Percentiles rank a stretch among this genome's conserved stretches.
Conservation (phyloP, 2,329 filamentous ascomycete species). For the Neopestalotiopsis sp. region DNA sequence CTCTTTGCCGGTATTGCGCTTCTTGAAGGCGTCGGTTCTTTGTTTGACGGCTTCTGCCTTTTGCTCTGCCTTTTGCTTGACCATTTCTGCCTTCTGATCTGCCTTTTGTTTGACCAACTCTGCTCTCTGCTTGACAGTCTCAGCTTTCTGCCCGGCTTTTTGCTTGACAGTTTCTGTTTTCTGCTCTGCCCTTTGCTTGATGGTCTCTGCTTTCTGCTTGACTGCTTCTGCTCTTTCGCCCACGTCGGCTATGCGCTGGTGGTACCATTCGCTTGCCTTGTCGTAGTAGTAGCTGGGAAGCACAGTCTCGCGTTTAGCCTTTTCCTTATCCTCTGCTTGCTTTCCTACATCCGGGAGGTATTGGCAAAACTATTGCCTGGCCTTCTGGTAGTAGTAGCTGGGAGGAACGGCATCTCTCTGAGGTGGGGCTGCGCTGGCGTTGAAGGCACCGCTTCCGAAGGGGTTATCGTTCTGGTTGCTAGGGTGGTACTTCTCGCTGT, state of each 20-base stretch:
- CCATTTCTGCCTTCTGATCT: not conserved
- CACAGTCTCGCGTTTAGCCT: no score
- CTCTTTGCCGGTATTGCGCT: not conserved
- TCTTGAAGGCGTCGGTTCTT: not conserved
- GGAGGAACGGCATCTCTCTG: not conserved
- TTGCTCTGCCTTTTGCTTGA: no score
- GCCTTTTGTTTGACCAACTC: not conserved
- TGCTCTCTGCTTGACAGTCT: no score
- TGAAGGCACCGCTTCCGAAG: conserved; percentile 6
- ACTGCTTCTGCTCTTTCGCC: no score
- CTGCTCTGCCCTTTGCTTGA: no score
- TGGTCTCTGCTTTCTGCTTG: no score
- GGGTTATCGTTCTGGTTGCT: not conserved
- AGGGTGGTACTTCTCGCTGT: not conserved
- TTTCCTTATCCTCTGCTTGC: not conserved
- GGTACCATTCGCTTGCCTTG: not conserved
- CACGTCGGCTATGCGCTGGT: no score
- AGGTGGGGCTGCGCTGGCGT: not conserved
- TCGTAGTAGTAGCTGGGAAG: not conserved
- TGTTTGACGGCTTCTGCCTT: no score
- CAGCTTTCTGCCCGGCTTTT: no score
- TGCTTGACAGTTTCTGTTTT: no score
- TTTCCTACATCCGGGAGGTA: no score
- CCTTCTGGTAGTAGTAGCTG: conserved; percentile 7
- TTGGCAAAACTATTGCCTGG: not conserved